Evolutionary conservation across 306 rosid species (phyloP).

Genomic region (Cicer chorassanicum): DNA sequence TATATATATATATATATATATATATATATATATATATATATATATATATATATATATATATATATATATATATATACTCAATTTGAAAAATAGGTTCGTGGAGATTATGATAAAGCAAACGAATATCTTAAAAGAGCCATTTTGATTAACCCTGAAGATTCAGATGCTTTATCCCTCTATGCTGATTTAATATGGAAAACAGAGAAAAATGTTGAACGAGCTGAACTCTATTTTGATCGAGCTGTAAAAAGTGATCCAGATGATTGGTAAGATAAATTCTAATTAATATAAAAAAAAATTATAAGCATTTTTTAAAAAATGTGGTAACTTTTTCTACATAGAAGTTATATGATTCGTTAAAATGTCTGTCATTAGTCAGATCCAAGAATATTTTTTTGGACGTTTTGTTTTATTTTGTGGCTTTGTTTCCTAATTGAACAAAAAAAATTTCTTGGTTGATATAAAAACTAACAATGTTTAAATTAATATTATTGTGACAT

Average conservation of each 20-base stretch:
- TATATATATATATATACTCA: background rate
- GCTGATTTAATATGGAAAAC: conserved; percentile 78
- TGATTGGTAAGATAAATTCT: conserved; percentile 63
- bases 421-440: background rate
- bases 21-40: background rate
- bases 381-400: background rate
- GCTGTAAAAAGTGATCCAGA: conserved; percentile 75
- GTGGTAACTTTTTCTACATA: too few relatives aligned
- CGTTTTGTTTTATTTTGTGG: background rate
- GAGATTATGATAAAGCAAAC: conserved; percentile 75
- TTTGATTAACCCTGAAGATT: conserved; percentile 70
- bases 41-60: background rate
- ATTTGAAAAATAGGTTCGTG: conserved; percentile 64
- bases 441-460: conserved; percentile 19
- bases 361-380: too few relatives aligned
- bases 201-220: conserved; percentile 68
- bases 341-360: too few relatives aligned
- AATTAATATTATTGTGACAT: conserved; percentile 43
- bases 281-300: too few relatives aligned
- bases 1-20: background rate
- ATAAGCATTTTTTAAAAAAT: too few relatives aligned
- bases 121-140: conserved; percentile 83
- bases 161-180: conserved; percentile 57
- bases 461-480: conserved; percentile 39
- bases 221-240: conserved; percentile 74